Base-by-base conservation (phyloP, 2,329 filamentous ascomycete species). In the Thielaviopsis musarum region DNA sequence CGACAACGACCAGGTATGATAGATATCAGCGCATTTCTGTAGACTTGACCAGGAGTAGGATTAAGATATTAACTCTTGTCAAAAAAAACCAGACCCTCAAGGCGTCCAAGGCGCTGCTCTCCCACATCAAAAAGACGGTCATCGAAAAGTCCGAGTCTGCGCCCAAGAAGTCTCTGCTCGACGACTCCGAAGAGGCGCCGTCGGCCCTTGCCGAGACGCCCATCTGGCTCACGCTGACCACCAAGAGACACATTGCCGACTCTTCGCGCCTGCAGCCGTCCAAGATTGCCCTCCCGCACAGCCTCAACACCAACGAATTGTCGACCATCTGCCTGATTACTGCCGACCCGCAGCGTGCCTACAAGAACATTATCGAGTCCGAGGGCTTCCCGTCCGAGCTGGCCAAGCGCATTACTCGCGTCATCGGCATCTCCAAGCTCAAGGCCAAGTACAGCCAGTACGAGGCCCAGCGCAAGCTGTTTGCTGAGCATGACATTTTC, bases 401-500 rank as follows among this genome's bases (percentile, higher is more conserved):
- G 63, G 76, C 80, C 66, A 78, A 80, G 68, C 81, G 82, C 65
- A 83, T 91, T 67, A 84, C 82, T 57, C 80, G 83, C 64, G 80
- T 98, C 53, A 85, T 97, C 66, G 89, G 90, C 66, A 75, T 91
- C 65, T 78, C 79, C 66, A 95, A 97, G 72, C 77, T 98, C 63
- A 74, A 75, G 68, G 79, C 84, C 66, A 91, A 93, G 75, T 96
- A 87, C 78, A 84, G 87, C 75, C 82, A 87, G 62, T 98, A 88
- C 72, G 93, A 98, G 75, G 83, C 82, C 58, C 84, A 88, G 71
- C 80, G 93, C 64, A 88, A 93, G 71, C 80, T 98, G 41, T 80
- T 85, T 63, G 76, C 82, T 52, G 88, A 95, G 71, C 89, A 96
- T 71, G 93, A 97, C 69, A 75, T 97, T 60, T 97, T 98, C 75